Base-by-base conservation (phyloP, 768 basidiomycete species). In the Lentinus brumalis region DNA sequence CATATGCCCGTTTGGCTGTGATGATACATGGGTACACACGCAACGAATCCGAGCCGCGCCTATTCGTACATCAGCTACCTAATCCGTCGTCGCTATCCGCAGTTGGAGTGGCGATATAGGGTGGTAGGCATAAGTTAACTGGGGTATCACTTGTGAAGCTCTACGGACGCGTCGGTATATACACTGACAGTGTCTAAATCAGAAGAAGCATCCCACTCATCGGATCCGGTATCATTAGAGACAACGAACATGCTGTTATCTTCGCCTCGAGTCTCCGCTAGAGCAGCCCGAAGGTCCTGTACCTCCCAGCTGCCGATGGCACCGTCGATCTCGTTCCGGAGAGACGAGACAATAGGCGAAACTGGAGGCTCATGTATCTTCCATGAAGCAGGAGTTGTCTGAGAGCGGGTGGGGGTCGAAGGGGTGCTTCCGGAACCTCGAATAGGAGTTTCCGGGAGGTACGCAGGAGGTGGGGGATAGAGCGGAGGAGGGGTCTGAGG, bases 401-500 rank as follows among this genome's bases (percentile, higher is more conserved):
- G 31, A 18, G 55, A 18, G 29, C 45, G 53, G 10, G 21, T 44
- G 21, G 61, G 61, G 1, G 61, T 50, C 14, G n/a, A 11, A 8
- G 56, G 51, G 10, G 51, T 42, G 56, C 61, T 54, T 26, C 51
- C 39, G 2, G 50, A 41, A 5, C 57, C 55, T 5, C 70, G 63
- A 12, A 63, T 38, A 3, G 70, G 70, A 35, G 65, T 63, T 31
- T 63, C 60, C 6, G 66, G 57, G 16, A 67, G 46, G 40, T 69
- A 69, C 14, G 67, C 68, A 4, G 68, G 69, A 8, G 68, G 68
- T 3, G 68, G 70, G 8, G 65, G 66, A 39, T 64, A 64, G 11
- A 67, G 53, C 14, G 65, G 65, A 9, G 68, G 56, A 39, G 59
- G 62, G 21, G 60, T 55, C 21, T 32, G 15, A 9, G 60, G 62